phyloP scores from a whole-genome alignment of 108 stramenopile genomes.

The Cyclotella choctawhatcheeana region DNA sequence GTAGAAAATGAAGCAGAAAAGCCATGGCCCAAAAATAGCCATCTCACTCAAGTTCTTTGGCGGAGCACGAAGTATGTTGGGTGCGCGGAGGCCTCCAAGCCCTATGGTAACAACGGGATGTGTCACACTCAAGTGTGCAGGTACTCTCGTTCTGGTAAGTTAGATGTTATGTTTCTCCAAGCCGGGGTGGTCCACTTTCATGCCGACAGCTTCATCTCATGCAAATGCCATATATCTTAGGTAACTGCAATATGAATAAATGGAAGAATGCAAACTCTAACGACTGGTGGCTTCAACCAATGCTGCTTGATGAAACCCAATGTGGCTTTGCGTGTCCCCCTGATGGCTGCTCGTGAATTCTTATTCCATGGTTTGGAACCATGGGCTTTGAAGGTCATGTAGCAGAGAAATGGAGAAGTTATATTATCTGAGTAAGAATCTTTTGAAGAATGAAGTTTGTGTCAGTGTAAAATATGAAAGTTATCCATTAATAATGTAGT shows the following conservation, averaged over 20 bases:
- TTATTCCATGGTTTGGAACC: background rate
- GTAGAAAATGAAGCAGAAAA: constrained; percentile 40
- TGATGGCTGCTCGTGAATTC: background rate
- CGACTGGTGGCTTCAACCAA: constrained; percentile 50
- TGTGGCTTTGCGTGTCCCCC: constrained; percentile 50
- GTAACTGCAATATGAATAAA: constrained; percentile 20
- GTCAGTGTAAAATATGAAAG: no score
- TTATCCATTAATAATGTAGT: no score
- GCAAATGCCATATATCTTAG: no score
- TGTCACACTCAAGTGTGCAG: constrained; percentile 51
- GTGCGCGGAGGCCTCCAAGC: constrained; percentile 47
- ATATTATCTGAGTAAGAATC: no score
- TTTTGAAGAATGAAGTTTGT: no score
- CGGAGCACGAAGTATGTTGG: constrained; percentile 34
- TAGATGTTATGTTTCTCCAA: constrained; percentile 6
- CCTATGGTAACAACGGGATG: constrained; percentile 15
- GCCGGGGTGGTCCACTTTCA: background rate
- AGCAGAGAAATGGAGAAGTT: no score
- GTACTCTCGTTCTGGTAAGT: constrained; percentile 42
- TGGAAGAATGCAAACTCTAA: constrained; percentile 1
- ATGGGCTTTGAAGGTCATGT: no score
- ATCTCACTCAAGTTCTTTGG: constrained; percentile 54
- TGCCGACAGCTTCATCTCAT: background rate
- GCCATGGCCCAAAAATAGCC: constrained; percentile 32
- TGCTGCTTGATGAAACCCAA: constrained; percentile 30